These are phyloP conservation scores for Lactifluus volemus DNA, from an alignment of 768 basidiomycete genomes.

Conservation along the genomic window DNA sequence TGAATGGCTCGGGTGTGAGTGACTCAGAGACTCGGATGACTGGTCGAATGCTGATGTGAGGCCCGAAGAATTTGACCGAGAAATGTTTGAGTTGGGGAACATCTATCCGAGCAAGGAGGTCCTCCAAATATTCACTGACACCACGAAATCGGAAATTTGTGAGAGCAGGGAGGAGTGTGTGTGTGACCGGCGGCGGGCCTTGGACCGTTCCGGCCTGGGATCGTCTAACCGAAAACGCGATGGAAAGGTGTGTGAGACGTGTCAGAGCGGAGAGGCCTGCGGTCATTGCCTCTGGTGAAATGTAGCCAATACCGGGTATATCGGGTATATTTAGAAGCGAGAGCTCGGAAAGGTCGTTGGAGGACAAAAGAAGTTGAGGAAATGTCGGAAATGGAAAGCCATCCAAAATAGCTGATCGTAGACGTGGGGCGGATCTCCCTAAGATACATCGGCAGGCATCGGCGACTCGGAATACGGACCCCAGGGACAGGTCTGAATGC, in stretches of 20 bases:
- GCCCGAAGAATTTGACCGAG: background rate
- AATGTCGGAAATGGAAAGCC: background rate
- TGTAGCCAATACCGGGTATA: background rate
- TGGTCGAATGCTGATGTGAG: background rate
- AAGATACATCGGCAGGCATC: background rate
- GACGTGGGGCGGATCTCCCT: background rate
- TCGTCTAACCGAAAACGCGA: background rate
- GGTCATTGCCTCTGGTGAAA: background rate
- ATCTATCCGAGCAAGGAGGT: background rate
- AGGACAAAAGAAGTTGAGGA: background rate
- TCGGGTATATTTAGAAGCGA: background rate
- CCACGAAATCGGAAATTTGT: background rate
- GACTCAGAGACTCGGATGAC: background rate
- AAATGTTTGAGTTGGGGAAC: background rate
- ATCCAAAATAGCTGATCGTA: background rate
- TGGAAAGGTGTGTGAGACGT: background rate
- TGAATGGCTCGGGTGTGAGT: background rate
- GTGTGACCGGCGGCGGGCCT: background rate
- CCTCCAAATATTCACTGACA: conserved; percentile 2
- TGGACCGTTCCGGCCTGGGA: background rate
- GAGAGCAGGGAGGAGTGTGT: background rate
- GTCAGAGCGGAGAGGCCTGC: background rate
- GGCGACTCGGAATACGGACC: background rate
- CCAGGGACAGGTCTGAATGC: background rate
- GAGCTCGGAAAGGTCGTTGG: background rate